phyloP scores from a whole-genome alignment of 1,139 yeast genomes.

The Pichiaceae sp. region DNA sequence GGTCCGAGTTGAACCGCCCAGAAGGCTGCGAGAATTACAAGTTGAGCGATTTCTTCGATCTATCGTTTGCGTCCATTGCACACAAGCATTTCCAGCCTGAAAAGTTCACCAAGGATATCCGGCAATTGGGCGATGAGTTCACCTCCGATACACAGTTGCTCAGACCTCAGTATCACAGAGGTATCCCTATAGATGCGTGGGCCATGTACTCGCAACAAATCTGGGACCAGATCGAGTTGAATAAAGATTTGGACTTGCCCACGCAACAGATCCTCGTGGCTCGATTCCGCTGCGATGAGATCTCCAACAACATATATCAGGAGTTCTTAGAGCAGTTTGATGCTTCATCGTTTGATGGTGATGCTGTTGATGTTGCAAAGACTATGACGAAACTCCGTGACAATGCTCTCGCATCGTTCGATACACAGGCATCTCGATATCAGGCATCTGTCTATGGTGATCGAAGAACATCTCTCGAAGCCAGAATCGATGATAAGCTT shows the following conservation, averaged over 20 bases:
- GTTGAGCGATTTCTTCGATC: slow-evolving; percentile 74
- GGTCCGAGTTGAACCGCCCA: slow-evolving; percentile 76
- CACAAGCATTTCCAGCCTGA: slow-evolving; percentile 81
- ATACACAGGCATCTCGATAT: slow-evolving; percentile 67
- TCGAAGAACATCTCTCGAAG: slow-evolving; percentile 41
- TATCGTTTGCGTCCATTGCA: slow-evolving; percentile 72
- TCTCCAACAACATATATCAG: slow-evolving; percentile 43
- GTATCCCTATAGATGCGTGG: slow-evolving; percentile 95
- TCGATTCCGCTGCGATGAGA: slow-evolving; percentile 90
- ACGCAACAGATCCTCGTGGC: slow-evolving; percentile 95
- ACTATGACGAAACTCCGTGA: slow-evolving; percentile 33
- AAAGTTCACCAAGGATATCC: slow-evolving; percentile 59
- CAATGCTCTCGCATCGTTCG: slow-evolving; percentile 46
- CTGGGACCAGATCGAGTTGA: slow-evolving; percentile 90
- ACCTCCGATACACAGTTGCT: slow-evolving; percentile 39
- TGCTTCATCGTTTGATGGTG: slow-evolving; percentile 21
- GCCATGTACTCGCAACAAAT: slow-evolving; percentile 81
- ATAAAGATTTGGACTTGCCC: slow-evolving; percentile 91
- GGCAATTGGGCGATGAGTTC: slow-evolving; percentile 54
- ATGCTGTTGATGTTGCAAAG: slow-evolving; percentile 32
- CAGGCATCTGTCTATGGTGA: slow-evolving; percentile 55
- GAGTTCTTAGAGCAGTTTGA: slow-evolving; percentile 34
- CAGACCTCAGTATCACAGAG: slow-evolving; percentile 68
- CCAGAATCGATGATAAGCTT: slow-evolving; percentile 38
- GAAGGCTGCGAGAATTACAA: slow-evolving; percentile 41